Base-by-base conservation (phyloP, 805 yeast species). In the Saturnispora diversa region DNA sequence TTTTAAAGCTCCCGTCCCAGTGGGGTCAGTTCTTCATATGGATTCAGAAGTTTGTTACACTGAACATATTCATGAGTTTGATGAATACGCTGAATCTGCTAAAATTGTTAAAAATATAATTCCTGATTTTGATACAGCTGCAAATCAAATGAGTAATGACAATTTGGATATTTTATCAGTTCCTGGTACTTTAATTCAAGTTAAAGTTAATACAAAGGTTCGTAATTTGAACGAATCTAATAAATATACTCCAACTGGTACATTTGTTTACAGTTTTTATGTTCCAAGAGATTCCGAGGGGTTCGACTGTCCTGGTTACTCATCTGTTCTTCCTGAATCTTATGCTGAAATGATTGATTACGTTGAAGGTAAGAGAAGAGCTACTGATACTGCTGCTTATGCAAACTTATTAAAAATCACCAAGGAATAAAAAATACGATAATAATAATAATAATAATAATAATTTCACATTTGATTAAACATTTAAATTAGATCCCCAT, bases 1-100 rank as follows among this genome's bases (percentile, higher is more conserved):
- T 19, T 88, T 88, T 70, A 79, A 83, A 54, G 83, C 88, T 15
- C 97, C 97, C 2, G 97, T 88, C 6, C 97, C 97, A 1, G 96
- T 88, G 13, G 97, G 97, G 1, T 78, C 88, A 1, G 95, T 90
- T 7, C 65, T 88, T 44, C 82, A 79, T 48, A 76, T 86, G 77
- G 72, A 76, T 40, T 92, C 97, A 1, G 68, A 80, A 16, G 84
- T 88, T 6, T 85, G 83, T 19, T 86, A 88, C 62, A 86, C 96
- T 3, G 94, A 85, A 56, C 90, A 83, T 50, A 63, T 84, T 39
- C 80, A 76, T 52, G 59, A 52, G 26, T 31, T 40, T 12, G 43
- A 46, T 28, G 63, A 61, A 38, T 37, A 43, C 7, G 47, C 64
- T 1, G 49, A 44, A 5, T 58, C 63, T 4, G 44, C 54, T 5